A percentile compares a stretch with the other conserved stretches of the same genome.
Evolutionary conservation across 1,284 basidiomycete genomes (phyloP).

Genomic region (Tilletiopsis washingtonensis): DNA sequence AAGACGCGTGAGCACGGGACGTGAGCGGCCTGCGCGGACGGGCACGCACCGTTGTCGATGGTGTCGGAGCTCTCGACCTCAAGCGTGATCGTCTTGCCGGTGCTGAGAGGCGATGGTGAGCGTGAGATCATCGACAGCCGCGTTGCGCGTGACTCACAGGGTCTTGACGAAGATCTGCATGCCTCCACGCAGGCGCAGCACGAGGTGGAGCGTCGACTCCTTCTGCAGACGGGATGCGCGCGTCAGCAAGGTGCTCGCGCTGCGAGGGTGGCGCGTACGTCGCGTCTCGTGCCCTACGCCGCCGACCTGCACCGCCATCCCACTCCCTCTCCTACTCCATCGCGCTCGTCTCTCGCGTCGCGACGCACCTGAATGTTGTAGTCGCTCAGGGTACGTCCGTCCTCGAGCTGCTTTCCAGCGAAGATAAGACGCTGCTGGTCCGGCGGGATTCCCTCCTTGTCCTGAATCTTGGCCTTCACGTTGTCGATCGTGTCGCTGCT

Average conservation of each 20-base stretch:
- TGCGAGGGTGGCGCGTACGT: no score
- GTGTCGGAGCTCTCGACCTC: constrained; percentile 51
- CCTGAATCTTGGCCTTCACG: constrained; percentile 52
- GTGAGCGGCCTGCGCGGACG: no score
- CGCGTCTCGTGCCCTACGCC: no score
- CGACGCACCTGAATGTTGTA: constrained; percentile 71
- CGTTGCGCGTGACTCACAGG: constrained; percentile 51
- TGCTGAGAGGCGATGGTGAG: constrained; percentile 52
- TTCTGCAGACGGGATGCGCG: constrained; percentile 81
- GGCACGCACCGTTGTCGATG: constrained; percentile 62
- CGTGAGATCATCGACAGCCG: constrained; percentile 49
- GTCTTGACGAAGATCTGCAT: constrained; percentile 51
- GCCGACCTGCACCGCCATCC: no score
- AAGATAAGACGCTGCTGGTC: constrained; percentile 98
- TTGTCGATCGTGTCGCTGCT: constrained; percentile 48
- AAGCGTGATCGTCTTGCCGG: constrained; percentile 50
- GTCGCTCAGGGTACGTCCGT: constrained; percentile 50
- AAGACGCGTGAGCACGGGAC: no score
- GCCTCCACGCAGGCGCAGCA: constrained; percentile 74
- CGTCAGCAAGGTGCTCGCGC: no score
- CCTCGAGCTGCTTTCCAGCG: constrained; percentile 85
- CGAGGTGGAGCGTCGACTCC: constrained; percentile 94
- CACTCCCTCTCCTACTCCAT: no score
- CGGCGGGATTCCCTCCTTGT: constrained; percentile 69
- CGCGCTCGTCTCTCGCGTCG: no score